Base-by-base conservation (phyloP, 257 asterid species). In the Fraxinus cuspidata region DNA sequence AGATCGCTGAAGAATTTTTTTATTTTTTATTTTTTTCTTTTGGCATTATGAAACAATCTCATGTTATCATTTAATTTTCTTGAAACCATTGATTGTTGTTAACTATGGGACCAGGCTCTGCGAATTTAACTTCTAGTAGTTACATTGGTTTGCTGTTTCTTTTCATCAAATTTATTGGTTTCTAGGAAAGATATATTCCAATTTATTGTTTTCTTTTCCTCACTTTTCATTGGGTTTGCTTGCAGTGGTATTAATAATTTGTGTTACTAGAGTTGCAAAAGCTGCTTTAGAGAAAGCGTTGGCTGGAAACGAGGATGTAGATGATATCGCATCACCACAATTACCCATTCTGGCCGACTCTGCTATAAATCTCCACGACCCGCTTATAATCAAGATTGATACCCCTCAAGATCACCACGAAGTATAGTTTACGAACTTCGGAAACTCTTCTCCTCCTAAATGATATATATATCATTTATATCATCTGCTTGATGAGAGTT, bases 261-360 rank as follows among this genome's bases (percentile, higher is more conserved):
- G 94, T 47, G 92, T 92, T 28, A 91, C 85, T 8, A 87, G 88
- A 83, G 97, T 92, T 42, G 97, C 97, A 34, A 91, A 88, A 83
- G 83, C 89, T 37, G 94, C 97, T 75, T 78, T 93, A 68, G 97
- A 91, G 3, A 93, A 88, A 75, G 97, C 97, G 8, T 87, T 93
- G 84, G 96, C 94, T 32, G 97, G 91, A 82, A 91, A 87, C 13
- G 92, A 86, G 85, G 92, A 87, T 60, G 38, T 74, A 38, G 87
- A 78, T 7, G 84, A 81, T 71, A 49, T 44, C 47, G 73, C 83
- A 78, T 82, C 87, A 10, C 81, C 86, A 4, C 82, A 81, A 11
- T 77, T 91, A 79, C 92, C 96, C 15, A 35, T 85, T 28, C 79
- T 58, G 58, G 80, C 84, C 10, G 84, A 84, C 51, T 40, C 94